Base-by-base conservation (phyloP, 805 yeast species). In the Spathaspora gorwiae region DNA sequence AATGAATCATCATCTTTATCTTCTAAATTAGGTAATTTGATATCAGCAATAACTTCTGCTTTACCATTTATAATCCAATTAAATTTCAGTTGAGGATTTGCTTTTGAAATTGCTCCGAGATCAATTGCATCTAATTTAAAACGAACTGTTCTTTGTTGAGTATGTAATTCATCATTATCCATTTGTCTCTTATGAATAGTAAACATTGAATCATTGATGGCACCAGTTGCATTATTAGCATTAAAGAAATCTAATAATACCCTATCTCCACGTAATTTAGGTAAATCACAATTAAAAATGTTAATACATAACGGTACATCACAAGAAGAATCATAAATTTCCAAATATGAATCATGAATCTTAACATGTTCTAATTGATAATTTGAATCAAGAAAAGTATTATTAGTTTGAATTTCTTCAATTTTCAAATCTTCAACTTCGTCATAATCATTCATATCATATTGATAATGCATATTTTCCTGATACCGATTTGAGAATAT, bases 1-100 rank as follows among this genome's bases (percentile, higher is more conserved):
- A 35, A 14, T 11, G 50, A 44, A 26, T 49, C 50, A 43, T 47
- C 52, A 12, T 54, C 54, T 7, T 58, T 48, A 47, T 57, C 52
- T 14, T 50, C 48, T 7, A 54, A 56, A n/a, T 52, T 54, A 1
- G 95, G 94, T 29, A 86, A 68, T 76, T 83, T 80, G 15, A 87
- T 78, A 63, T 87, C 94, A 3, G 88, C 86, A 13, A 76, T 67
- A 5, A 87, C 65, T 47, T 85, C 90, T 5, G 83, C 80, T 52
- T 80, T 80, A 4, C 94, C 92, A 39, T 79, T 80, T 26, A 76
- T 74, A 10, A 87, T 62, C 95, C 94, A 87, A 55, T 81, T 83
- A 56, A 85, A 80, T 50, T 80, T 75, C 55, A 72, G 72, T 15
- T 51, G 53, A 1, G 67, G 62, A 39, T 61, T 60, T 13, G 57